These are phyloP conservation scores for Aureobasidium sp. DNA, from an alignment of 2,329 filamentous ascomycete genomes.

Conservation along the genomic window DNA sequence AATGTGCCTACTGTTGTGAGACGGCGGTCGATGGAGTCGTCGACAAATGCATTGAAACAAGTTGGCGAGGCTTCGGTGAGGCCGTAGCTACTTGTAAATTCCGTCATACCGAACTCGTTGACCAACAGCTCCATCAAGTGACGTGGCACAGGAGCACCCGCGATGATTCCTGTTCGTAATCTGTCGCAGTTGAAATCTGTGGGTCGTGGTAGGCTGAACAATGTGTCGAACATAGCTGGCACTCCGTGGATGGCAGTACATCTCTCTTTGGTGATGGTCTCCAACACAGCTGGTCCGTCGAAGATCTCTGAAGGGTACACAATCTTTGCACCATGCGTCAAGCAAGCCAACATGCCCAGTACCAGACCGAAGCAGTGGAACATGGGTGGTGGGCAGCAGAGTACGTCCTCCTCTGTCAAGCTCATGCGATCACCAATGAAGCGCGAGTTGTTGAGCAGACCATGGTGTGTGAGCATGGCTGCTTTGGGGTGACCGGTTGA, in stretches of 20 bases:
- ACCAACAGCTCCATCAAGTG: slow-evolving; percentile 69
- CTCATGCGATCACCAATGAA: slow-evolving; percentile 61
- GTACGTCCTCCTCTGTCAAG: slow-evolving; percentile 56
- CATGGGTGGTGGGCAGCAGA: slow-evolving; percentile 76
- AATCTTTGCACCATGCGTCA: slow-evolving; percentile 69
- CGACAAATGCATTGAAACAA: slow-evolving; percentile 72
- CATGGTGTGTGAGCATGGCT: slow-evolving; percentile 56
- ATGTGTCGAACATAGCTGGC: slow-evolving; percentile 74
- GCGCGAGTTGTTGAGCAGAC: slow-evolving; percentile 24
- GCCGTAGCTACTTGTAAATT: slow-evolving; percentile 50
- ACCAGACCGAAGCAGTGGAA: slow-evolving; percentile 85
- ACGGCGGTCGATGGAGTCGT: slow-evolving; percentile 59
- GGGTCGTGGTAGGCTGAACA: slow-evolving; percentile 44
- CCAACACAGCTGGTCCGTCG: slow-evolving; percentile 58
- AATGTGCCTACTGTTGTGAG: slow-evolving; percentile 68
- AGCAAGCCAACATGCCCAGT: slow-evolving; percentile 62
- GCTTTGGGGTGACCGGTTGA: slow-evolving; percentile 68
- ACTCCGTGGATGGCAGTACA: slow-evolving; percentile 72
- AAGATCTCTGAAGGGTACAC: slow-evolving; percentile 72
- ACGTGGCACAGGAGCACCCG: slow-evolving; percentile 67
- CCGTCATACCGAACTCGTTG: slow-evolving; percentile 64
- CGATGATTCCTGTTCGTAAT: slow-evolving; percentile 70
- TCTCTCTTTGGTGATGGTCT: slow-evolving; percentile 47
- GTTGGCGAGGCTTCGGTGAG: slow-evolving; percentile 74
- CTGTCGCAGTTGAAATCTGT: slow-evolving; percentile 37